These are phyloP conservation scores for Ascochyta lentis DNA, from an alignment of 2,329 filamentous ascomycete species.

Conservation along the genomic window DNA sequence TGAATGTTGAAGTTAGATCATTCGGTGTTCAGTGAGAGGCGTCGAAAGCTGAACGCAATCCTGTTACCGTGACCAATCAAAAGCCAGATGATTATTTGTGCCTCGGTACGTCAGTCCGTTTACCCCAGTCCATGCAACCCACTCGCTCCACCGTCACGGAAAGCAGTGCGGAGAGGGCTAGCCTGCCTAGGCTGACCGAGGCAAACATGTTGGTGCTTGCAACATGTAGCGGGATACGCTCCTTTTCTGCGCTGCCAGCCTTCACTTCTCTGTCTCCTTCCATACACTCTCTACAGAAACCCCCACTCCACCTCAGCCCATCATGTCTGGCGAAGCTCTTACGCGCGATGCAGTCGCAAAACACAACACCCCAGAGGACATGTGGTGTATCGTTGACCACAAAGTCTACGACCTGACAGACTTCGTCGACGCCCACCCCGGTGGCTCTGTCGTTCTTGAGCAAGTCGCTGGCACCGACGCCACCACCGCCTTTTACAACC, in stretches of 20 bases:
- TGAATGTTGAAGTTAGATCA: too few species aligned
- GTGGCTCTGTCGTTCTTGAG: constrained; percentile 77
- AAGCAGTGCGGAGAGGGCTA: constrained; percentile 25
- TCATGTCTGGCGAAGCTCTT: constrained; percentile 47
- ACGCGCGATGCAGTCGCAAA: constrained; percentile 70
- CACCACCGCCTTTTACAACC: constrained; percentile 86
- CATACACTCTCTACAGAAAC: not conserved
- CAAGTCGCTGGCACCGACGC: constrained; percentile 85
- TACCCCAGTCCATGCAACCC: constrained; percentile 23
- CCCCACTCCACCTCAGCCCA: constrained; percentile 7
- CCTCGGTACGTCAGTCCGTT: constrained; percentile 24
- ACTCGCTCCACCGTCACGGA: constrained; percentile 23
- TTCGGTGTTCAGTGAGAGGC: too few species aligned
- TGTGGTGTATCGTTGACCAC: constrained; percentile 86
- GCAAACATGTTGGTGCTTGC: constrained; percentile 14
- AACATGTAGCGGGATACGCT: constrained; percentile 16
- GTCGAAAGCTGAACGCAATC: too few species aligned
- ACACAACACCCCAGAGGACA: constrained; percentile 76
- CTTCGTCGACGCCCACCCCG: constrained; percentile 84
- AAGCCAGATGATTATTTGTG: constrained; percentile 5
- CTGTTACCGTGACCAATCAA: not conserved
- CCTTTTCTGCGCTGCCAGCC: not conserved
- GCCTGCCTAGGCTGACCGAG: constrained; percentile 25
- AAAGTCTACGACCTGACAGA: constrained; percentile 87
- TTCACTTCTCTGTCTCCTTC: not conserved